Evolutionary conservation across 495 filamentous ascomycete genomes (phyloP), one percentile per base, ranked within the genome.

Genomic region (Parathielavia hyrcaniae): DNA sequence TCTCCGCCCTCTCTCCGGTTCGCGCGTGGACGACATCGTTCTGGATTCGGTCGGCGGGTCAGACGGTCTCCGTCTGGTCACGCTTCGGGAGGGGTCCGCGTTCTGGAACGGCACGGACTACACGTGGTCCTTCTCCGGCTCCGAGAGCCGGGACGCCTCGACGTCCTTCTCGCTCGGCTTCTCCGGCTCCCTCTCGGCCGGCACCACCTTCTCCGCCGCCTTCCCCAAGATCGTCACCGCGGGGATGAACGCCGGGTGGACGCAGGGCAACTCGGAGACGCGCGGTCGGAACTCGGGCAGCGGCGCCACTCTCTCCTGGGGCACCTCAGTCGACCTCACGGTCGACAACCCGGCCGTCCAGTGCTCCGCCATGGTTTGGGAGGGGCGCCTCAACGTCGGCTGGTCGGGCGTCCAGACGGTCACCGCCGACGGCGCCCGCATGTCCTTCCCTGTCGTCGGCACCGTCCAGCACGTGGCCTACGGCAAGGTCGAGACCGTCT

Each of bases 31-130:
- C 9, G 11, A 58, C 14, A 30, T 58, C 36, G 47, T 44, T 7
- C 43, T 50, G 5, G 55, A 58, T 4, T 1, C 10, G 5, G 0
- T 26, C 6, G 20, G 16, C 14, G 30, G 5, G 3, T 2, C 14
- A 9, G 17, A 50, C 9, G 47, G 47, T 34, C 36, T 58, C 7
- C 14, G 26, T 1, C 38, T 50, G 11, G 36, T 41, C 16, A 58
- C 55, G 5, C 55, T 58, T 5, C 16, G 12, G 14, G 55, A 50
- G 22, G 55, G 47, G 1, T 19, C 23, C 4, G 55, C 46, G 4
- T 17, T 36, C 1, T 51, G 45, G 35, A 50, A 58, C 16, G 55
- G 47, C n/a, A 58, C 36, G n/a, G 47, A 50, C 10, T 50, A 36
- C 23, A n/a, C 46, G 4, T 58, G 19, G 16, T 43, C 11, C 30